A percentile compares a stretch with the other conserved stretches of the same genome.
Conservation (phyloP, 768 basidiomycete genomes). For the Tulasnella sp. region DNA sequence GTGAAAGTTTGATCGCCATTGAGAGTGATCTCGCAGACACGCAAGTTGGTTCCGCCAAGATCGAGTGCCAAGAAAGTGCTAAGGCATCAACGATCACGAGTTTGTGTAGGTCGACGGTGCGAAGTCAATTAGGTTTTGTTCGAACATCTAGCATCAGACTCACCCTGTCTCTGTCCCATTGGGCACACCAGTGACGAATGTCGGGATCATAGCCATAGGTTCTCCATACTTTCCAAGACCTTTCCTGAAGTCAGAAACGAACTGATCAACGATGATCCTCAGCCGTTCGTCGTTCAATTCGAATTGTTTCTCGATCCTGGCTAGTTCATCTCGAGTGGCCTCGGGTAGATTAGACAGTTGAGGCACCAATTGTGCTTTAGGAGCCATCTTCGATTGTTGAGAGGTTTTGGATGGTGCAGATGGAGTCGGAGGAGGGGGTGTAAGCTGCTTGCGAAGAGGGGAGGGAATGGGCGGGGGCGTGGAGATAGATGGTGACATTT, state of each 20-base stretch:
- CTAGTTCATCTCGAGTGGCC: slow-evolving; percentile 39
- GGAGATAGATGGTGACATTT: too few species aligned
- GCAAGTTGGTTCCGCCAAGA: slow-evolving; percentile 96
- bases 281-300: slow-evolving; percentile 48
- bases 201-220: slow-evolving; percentile 92
- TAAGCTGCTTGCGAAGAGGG: too few species aligned
- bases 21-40: slow-evolving; percentile 89
- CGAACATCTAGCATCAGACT: slow-evolving; percentile 21
- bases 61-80: slow-evolving; percentile 95
- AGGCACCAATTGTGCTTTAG: not conserved
- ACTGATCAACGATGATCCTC: slow-evolving; percentile 56
- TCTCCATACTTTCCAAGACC: slow-evolving; percentile 65
- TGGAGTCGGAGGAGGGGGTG: too few species aligned
- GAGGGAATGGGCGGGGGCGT: too few species aligned
- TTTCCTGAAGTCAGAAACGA: slow-evolving; percentile 62
- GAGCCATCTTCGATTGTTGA: not conserved
- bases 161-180: slow-evolving; percentile 90
- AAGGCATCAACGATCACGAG: slow-evolving; percentile 9
- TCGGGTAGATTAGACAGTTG: slow-evolving; percentile 19
- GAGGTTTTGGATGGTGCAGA: too few species aligned
- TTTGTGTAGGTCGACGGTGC: too few species aligned
- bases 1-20: slow-evolving; percentile 80
- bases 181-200: slow-evolving; percentile 91
- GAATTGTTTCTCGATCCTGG: slow-evolving; percentile 62
- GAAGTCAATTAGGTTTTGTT: not conserved